Evolutionary conservation across 805 yeast species (phyloP).

Genomic region (Nakazawaea ernobii): DNA sequence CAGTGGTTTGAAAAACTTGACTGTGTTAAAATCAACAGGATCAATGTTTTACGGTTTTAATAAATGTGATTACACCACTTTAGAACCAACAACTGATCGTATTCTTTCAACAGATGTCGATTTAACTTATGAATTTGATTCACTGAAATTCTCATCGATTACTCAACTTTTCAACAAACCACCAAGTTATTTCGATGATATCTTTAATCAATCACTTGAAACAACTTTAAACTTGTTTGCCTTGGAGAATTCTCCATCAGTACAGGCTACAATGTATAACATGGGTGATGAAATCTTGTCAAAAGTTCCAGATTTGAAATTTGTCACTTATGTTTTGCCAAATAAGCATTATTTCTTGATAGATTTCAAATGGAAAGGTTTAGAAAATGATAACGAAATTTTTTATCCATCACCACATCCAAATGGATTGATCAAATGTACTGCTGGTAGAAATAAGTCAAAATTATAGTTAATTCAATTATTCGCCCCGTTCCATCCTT

Average conservation of each 20-base stretch:
- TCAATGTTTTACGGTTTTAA: constrained; percentile 89
- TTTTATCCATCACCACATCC: constrained; percentile 92
- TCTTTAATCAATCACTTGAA: constrained; percentile 56
- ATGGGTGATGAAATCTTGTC: constrained; percentile 73
- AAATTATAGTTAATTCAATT: constrained; percentile 33
- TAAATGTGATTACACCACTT: constrained; percentile 83
- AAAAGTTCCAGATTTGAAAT: constrained; percentile 47
- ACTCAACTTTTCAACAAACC: constrained; percentile 44
- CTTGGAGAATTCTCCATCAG: constrained; percentile 83
- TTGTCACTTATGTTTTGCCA: constrained; percentile 74
- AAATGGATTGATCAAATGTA: constrained; percentile 84
- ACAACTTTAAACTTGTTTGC: constrained; percentile 78
- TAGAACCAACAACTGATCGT: constrained; percentile 78
- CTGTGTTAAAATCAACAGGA: constrained; percentile 85
- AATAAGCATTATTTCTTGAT: constrained; percentile 86
- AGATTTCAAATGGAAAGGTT: constrained; percentile 81
- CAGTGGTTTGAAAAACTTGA: constrained; percentile 73
- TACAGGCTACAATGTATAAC: constrained; percentile 95
- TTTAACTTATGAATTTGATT: constrained; percentile 64
- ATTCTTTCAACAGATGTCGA: constrained; percentile 83
- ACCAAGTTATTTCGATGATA: constrained; percentile 52
- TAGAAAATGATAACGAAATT: constrained; percentile 72
- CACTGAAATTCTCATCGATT: constrained; percentile 43
- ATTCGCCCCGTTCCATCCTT: too few species aligned
- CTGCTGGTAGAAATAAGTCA: constrained; percentile 68